Percentiles rank a stretch among this genome's conserved stretches.
Evolutionary conservation across 257 asterid genomes (phyloP).

Genomic region (Gentiana straminea): DNA sequence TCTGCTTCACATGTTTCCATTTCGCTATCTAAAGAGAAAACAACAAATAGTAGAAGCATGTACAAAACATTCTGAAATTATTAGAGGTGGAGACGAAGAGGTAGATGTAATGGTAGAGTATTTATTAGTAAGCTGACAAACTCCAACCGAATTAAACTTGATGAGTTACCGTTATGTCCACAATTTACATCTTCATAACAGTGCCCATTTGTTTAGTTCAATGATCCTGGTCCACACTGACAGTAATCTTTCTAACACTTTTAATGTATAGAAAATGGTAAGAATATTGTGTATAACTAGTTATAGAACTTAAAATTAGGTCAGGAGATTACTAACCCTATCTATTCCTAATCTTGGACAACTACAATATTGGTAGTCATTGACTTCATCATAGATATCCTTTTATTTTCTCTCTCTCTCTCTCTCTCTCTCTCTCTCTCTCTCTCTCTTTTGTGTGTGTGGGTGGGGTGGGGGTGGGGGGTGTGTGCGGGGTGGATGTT

Average conservation of each 20-base stretch:
- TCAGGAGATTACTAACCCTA: no score
- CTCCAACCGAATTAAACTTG: not conserved
- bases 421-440: no score
- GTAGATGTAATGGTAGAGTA: not conserved
- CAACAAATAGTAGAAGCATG: not conserved
- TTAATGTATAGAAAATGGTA: not conserved
- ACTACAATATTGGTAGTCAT: no score
- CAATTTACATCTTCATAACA: not conserved
- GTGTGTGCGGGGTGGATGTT: no score
- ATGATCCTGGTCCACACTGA: not conserved
- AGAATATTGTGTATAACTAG: no score
- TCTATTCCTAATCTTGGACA: no score
- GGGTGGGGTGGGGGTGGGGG: no score
- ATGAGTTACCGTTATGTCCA: not conserved
- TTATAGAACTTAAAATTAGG: no score
- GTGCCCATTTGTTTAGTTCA: no score
- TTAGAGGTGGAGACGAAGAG: not conserved
- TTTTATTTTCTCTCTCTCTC: no score
- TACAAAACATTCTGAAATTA: not conserved
- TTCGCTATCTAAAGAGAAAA: slow-evolving; percentile 44
- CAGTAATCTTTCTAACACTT: not conserved
- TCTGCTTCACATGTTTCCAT: slow-evolving; percentile 63
- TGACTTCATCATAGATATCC: no score
- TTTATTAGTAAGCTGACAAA: slow-evolving; percentile 1
- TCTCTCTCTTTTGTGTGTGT: no score